Evolutionary conservation across 495 filamentous ascomycete genomes (phyloP).

Genomic region (Stereocaulon alpinum): DNA sequence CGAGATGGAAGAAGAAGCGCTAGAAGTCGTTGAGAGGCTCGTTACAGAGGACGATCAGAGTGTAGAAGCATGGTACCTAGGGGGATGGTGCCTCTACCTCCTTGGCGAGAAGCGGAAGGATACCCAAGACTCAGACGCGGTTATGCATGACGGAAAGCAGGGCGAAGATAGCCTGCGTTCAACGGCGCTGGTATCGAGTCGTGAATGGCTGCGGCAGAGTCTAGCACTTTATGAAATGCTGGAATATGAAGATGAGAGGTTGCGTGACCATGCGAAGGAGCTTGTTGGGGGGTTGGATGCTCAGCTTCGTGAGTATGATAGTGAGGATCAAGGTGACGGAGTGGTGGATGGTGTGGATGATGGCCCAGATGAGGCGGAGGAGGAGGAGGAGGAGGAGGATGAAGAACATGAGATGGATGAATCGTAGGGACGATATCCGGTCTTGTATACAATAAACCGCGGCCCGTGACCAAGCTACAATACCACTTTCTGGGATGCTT

Average conservation of each 20-base stretch:
- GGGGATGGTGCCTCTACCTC: conserved; percentile 81
- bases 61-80: conserved; percentile 94
- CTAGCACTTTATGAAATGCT: conserved; percentile 37
- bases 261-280: conserved; percentile 44
- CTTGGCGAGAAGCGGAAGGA: conserved; percentile 57
- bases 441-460: background rate
- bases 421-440: background rate
- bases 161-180: conserved; percentile 26
- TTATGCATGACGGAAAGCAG: conserved; percentile 20
- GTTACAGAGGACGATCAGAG: conserved; percentile 82
- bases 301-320: conserved; percentile 43
- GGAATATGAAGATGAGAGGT: conserved; percentile 44
- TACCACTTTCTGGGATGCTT: too few species aligned
- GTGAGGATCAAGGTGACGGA: conserved; percentile 30
- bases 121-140: conserved; percentile 12
- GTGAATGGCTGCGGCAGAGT: conserved; percentile 44
- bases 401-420: conserved; percentile 28
- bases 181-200: conserved; percentile 36
- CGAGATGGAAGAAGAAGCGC: conserved; percentile 69
- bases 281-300: conserved; percentile 45
- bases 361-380: conserved; percentile 36
- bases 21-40: conserved; percentile 74
- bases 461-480: background rate
- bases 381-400: conserved; percentile 22
- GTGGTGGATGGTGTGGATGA: conserved; percentile 16